phyloP scores from a whole-genome alignment of 305 asterid species.

The Caryopteris hybrid region DNA sequence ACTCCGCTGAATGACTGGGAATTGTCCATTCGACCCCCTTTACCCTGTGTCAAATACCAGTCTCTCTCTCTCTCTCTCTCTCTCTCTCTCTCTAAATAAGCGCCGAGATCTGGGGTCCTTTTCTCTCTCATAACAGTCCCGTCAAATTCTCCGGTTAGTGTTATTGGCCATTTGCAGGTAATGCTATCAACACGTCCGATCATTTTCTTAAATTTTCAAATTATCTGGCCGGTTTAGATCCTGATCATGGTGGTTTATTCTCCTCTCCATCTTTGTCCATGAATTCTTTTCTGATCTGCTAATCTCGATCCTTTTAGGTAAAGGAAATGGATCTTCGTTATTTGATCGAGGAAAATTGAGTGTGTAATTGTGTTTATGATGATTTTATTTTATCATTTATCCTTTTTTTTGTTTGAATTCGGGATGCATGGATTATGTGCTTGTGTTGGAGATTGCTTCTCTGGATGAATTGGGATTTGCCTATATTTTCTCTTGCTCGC shows the following conservation, averaged over 20 bases:
- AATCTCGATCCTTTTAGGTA: constrained; percentile 29
- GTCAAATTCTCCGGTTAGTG: constrained; percentile 28
- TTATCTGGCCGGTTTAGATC: constrained; percentile 2
- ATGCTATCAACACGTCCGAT: constrained; percentile 14
- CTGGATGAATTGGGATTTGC: constrained; percentile 2
- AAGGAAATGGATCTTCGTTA: background rate
- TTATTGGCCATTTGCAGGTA: constrained; percentile 25
- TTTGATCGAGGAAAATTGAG: constrained; percentile 7
- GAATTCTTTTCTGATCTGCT: constrained; percentile 15
- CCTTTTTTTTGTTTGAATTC: no score
- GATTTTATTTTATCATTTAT: no score
- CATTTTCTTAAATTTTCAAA: background rate
- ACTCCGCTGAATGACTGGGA: background rate
- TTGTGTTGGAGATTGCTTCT: constrained; percentile 4
- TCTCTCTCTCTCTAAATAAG: constrained; percentile 17
- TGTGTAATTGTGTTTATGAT: constrained; percentile 9
- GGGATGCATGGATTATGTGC: background rate
- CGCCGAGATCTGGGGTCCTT: constrained; percentile 28
- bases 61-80: constrained; percentile 12
- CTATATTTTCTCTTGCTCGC: background rate
- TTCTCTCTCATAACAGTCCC: constrained; percentile 17
- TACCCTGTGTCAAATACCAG: background rate
- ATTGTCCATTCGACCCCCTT: background rate
- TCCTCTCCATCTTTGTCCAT: background rate
- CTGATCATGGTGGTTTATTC: background rate